Conservation (phyloP, 208 protist genomes). For the Kentomonas sorsogonicus region DNA sequence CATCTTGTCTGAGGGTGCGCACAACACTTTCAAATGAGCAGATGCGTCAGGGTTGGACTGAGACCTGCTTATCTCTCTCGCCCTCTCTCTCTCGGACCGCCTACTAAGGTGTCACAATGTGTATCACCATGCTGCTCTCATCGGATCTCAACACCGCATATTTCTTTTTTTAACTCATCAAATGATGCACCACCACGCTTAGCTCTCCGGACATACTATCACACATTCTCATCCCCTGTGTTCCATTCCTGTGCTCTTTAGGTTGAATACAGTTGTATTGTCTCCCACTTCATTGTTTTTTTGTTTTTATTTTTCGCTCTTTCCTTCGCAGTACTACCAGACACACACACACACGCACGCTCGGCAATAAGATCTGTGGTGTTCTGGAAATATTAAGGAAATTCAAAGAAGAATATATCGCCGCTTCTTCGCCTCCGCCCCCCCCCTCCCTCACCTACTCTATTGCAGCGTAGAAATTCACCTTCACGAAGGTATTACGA, state of each 20-base stretch:
- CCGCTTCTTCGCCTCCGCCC: background rate
- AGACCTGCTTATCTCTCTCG: too few relatives aligned
- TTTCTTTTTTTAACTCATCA: constrained; percentile 13
- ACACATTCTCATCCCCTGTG: background rate
- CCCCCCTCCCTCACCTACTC: background rate
- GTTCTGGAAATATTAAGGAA: background rate
- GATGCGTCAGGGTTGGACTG: too few relatives aligned
- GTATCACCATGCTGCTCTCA: background rate
- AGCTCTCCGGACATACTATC: too few relatives aligned
- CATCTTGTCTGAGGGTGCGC: too few relatives aligned
- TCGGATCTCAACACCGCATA: background rate
- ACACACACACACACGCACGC: background rate
- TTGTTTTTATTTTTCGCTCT: background rate
- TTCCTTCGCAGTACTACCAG: background rate
- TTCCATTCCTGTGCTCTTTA: constrained; percentile 2
- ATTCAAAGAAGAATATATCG: too few relatives aligned
- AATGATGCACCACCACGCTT: too few relatives aligned
- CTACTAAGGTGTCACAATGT: background rate
- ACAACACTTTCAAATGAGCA: too few relatives aligned
- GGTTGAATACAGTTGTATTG: background rate
- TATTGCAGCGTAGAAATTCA: too few relatives aligned
- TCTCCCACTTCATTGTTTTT: background rate
- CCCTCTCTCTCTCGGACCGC: too few relatives aligned
- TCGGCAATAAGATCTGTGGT: background rate
- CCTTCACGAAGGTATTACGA: too few relatives aligned